Evolutionary conservation across 352 stramenopile genomes (phyloP).

Genomic region (Globisporangium perplexum): DNA sequence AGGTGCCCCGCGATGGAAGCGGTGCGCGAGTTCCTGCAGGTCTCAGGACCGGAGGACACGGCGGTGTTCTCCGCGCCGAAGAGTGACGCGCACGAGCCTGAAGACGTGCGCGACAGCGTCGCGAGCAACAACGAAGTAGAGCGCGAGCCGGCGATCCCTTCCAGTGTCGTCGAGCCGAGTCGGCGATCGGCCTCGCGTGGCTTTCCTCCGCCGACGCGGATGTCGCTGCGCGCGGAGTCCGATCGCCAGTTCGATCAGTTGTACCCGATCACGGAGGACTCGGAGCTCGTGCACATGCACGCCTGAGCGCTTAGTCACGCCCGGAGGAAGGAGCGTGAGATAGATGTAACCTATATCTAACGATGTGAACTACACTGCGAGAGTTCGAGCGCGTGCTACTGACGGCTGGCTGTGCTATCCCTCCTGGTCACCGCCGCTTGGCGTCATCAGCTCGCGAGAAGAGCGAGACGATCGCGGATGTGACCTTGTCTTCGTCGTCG

Average conservation of each 20-base stretch:
- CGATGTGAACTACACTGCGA: not conserved
- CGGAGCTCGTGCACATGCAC: slow-evolving; percentile 24
- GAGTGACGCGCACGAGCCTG: not conserved
- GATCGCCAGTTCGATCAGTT: slow-evolving; percentile 33
- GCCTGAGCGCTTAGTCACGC: slow-evolving; percentile 1
- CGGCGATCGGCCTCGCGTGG: slow-evolving; percentile 4
- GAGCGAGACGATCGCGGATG: slow-evolving; percentile 46
- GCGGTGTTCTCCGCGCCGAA: not conserved
- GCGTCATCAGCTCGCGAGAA: slow-evolving; percentile 22
- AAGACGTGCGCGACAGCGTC: not conserved
- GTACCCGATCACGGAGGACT: slow-evolving; percentile 53
- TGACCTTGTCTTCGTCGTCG: slow-evolving; percentile 38
- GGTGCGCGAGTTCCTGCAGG: slow-evolving; percentile 47
- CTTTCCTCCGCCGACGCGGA: slow-evolving; percentile 18
- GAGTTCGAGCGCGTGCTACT: not conserved
- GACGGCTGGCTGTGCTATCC: not conserved
- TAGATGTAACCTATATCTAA: not conserved
- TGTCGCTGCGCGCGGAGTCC: slow-evolving; percentile 13
- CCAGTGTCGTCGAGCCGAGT: not conserved
- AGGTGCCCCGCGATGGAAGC: slow-evolving; percentile 34
- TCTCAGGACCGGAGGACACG: slow-evolving; percentile 18
- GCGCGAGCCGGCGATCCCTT: not conserved
- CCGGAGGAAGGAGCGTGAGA: not conserved
- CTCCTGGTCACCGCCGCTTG: slow-evolving; percentile 8
- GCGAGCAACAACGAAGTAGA: not conserved